Evolutionary conservation across 208 protist genomes (phyloP), one percentile per base, ranked within the genome.

Genomic region (Trypanosoma congolense): DNA sequence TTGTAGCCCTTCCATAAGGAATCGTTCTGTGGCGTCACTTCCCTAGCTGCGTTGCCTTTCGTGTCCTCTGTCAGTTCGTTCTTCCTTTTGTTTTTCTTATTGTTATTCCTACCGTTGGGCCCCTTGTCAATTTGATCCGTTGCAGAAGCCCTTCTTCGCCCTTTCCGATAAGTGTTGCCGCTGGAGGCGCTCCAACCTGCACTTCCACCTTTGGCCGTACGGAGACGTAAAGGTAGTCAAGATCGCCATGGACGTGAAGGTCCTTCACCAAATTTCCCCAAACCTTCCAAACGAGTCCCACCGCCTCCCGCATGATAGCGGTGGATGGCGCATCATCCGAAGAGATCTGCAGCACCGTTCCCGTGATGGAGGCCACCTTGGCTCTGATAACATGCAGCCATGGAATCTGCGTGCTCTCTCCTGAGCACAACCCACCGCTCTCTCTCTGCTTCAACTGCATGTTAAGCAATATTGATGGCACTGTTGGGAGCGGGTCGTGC

Each of bases 251-350:
- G 16, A 90, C 77, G 64, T 90, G 86, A 2, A 93, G 59, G 48
- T 93, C 82, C 58, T 93, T 93, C 4, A 93, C 65, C 9, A 93
- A 60, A 52, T 93, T 80, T 14, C 86, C 86, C 86, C 86, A 93
- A n/a, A 62, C 66, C 30, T 72, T 56, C 86, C 86, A 93, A 30
- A 93, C 77, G 46, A 70, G 62, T n/a, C 47, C 41, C 18, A 93
- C 64, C 0, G 75, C 79, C 46, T 81, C 80, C 31, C 74, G 73
- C 75, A 77, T 83, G 4, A 61, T 64, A 26, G 75, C 55, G 3
- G 43, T 10, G 9, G 31, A 18, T 45, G 53, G 52, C 14, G 49
- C 22, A 4, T 64, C 70, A 12, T 70, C 56, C 22, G 64, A 58
- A 29, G 60, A 54, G 21, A 66, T 51, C 21, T 74, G 67, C 41